Evolutionary conservation across 495 filamentous ascomycete species (phyloP).

Genomic region (Trichocladium uniseriatum): DNA sequence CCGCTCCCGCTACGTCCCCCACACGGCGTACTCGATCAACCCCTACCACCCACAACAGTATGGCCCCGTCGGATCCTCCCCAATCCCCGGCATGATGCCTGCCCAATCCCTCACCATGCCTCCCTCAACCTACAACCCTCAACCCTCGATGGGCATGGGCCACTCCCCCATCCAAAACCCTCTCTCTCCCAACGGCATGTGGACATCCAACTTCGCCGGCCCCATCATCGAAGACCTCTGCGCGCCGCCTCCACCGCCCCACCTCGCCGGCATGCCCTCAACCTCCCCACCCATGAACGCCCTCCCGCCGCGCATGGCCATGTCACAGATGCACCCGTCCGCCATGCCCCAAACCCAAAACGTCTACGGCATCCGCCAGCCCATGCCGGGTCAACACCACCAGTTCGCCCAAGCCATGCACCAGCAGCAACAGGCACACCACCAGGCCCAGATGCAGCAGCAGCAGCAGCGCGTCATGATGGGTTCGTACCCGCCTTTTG

Average conservation of each 20-base stretch:
- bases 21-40: constrained; percentile 1
- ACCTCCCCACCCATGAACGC: constrained; percentile 3
- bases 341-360: constrained; percentile 10
- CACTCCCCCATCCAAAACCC: constrained; percentile 7
- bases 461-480: background rate
- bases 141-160: background rate
- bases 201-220: constrained; percentile 10
- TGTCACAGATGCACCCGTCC: constrained; percentile 4
- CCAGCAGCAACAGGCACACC: background rate
- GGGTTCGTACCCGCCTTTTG: too few relatives aligned
- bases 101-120: background rate
- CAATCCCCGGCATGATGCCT: constrained; percentile 3
- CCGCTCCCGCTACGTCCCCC: constrained; percentile 10
- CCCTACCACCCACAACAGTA: constrained; percentile 4
- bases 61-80: background rate
- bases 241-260: background rate
- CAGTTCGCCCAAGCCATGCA: background rate
- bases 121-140: background rate
- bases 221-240: constrained; percentile 16
- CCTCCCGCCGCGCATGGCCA: background rate
- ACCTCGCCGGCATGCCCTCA: background rate
- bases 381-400: background rate
- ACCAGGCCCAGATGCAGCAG: background rate
- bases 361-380: constrained; percentile 12
- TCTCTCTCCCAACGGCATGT: constrained; percentile 5